These are phyloP conservation scores for Microthlaspi erraticum DNA, from an alignment of 345 rosid genomes.

Conservation along the genomic window DNA sequence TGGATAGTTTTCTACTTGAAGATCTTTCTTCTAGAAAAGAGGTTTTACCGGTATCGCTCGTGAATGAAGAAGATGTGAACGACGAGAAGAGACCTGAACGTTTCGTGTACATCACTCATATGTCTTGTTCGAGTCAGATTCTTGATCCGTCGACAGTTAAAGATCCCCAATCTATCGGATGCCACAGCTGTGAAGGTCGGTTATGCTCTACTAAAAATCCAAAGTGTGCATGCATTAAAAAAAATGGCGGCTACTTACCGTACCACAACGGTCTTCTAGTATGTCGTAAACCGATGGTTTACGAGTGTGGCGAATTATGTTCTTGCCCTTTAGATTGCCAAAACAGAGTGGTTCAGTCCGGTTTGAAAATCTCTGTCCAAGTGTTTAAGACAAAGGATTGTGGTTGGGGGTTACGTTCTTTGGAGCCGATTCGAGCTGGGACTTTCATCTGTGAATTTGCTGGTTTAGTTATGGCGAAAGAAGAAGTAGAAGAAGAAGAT, in stretches of 20 bases:
- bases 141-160: neutral
- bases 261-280: too few relatives aligned
- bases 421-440: conserved; percentile 49
- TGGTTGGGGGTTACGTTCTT: conserved; percentile 61
- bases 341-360: conserved; percentile 47
- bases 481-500: neutral
- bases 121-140: neutral
- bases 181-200: neutral
- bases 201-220: neutral
- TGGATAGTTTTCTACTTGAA: conserved; percentile 45
- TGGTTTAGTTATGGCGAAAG: conserved; percentile 25
- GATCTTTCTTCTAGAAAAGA: conserved; percentile 72
- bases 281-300: too few relatives aligned
- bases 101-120: conserved; percentile 48
- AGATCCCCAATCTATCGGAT: neutral
- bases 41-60: conserved; percentile 56
- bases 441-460: conserved; percentile 58
- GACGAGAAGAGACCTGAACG: conserved; percentile 58
- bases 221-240: conserved; percentile 44
- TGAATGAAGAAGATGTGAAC: conserved; percentile 66
- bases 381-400: conserved; percentile 48
- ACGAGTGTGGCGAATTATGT: too few relatives aligned
- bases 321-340: conserved; percentile 45
- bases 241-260: too few relatives aligned
- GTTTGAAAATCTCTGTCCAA: conserved; percentile 49